phyloP scores from a whole-genome alignment of 352 stramenopile species.

The Halophytophthora polymorphica region DNA sequence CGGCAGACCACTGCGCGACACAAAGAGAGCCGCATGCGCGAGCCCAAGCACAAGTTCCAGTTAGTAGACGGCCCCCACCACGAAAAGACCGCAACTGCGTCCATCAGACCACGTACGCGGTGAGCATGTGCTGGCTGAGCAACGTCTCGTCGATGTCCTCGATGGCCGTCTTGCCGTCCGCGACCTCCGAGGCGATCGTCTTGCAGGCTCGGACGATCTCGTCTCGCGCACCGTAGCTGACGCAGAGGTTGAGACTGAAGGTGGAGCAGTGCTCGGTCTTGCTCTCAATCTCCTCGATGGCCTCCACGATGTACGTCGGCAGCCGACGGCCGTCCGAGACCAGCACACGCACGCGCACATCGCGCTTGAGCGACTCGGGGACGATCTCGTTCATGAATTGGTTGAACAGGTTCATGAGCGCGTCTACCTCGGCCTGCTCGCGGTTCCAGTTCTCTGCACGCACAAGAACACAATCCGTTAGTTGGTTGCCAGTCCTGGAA shows the following conservation, averaged over 20 bases:
- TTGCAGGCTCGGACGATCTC: constrained; percentile 94
- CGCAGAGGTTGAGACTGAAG: constrained; percentile 84
- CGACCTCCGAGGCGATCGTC: constrained; percentile 85
- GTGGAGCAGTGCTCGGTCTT: constrained; percentile 84
- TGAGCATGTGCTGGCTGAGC: constrained; percentile 75
- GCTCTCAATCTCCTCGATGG: constrained; percentile 80
- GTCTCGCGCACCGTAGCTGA: constrained; percentile 93
- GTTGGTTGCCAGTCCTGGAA: neutral
- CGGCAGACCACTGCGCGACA: constrained; percentile 57
- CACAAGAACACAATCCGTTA: constrained; percentile 2
- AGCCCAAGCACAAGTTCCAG: neutral
- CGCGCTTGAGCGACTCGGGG: constrained; percentile 87
- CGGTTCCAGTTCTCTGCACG: constrained; percentile 93
- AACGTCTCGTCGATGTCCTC: constrained; percentile 80
- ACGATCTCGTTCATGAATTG: constrained; percentile 94
- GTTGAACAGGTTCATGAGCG: constrained; percentile 93
- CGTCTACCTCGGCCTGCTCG: constrained; percentile 82
- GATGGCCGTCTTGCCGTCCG: constrained; percentile 46
- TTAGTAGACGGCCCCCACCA: neutral
- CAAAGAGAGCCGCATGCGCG: constrained; percentile 13
- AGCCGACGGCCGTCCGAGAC: constrained; percentile 81
- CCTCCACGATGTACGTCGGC: constrained; percentile 57
- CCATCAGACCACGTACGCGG: constrained; percentile 48
- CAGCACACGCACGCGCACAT: constrained; percentile 90
- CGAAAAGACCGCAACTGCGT: neutral